Percentiles rank a stretch among this genome's conserved stretches.
These are phyloP conservation scores for Beauveria medogensis DNA, from an alignment of 2,329 filamentous ascomycete genomes.

Conservation along the genomic window DNA sequence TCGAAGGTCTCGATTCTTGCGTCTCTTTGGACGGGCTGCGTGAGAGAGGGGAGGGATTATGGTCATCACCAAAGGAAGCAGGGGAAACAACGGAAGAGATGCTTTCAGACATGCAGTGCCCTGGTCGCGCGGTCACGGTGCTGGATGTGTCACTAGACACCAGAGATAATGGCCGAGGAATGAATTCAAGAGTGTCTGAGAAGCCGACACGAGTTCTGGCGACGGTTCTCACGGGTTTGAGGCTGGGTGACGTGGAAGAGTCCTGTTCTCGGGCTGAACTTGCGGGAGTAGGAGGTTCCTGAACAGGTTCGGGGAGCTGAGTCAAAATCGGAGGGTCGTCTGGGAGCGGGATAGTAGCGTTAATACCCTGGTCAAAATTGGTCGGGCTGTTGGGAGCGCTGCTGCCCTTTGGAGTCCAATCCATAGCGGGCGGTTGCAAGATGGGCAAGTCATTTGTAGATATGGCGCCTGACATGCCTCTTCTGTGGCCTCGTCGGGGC, in stretches of 20 bases:
- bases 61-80: slow-evolving; percentile 35
- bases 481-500: slow-evolving; percentile 60
- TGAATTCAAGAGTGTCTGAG: slow-evolving; percentile 75
- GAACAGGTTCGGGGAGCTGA: slow-evolving; percentile 13
- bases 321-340: slow-evolving; percentile 8
- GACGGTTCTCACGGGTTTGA: slow-evolving; percentile 22
- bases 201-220: slow-evolving; percentile 68
- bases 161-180: slow-evolving; percentile 72
- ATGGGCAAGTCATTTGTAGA: slow-evolving; percentile 78
- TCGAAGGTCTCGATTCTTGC: slow-evolving; percentile 54
- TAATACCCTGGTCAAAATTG: slow-evolving; percentile 27
- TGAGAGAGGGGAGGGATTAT: slow-evolving; percentile 28
- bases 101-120: slow-evolving; percentile 70
- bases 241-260: neutral
- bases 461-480: slow-evolving; percentile 64
- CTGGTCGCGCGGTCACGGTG: slow-evolving; percentile 59
- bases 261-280: neutral
- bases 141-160: slow-evolving; percentile 80
- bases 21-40: slow-evolving; percentile 33
- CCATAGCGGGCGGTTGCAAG: slow-evolving; percentile 49
- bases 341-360: slow-evolving; percentile 6
- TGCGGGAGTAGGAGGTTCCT: neutral
- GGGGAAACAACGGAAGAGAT: slow-evolving; percentile 69
- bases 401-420: slow-evolving; percentile 43
- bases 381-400: slow-evolving; percentile 59